These are phyloP conservation scores for Podila clonocystis DNA, from an alignment of 192 early-diverging fungal genomes.

Conservation along the genomic window DNA sequence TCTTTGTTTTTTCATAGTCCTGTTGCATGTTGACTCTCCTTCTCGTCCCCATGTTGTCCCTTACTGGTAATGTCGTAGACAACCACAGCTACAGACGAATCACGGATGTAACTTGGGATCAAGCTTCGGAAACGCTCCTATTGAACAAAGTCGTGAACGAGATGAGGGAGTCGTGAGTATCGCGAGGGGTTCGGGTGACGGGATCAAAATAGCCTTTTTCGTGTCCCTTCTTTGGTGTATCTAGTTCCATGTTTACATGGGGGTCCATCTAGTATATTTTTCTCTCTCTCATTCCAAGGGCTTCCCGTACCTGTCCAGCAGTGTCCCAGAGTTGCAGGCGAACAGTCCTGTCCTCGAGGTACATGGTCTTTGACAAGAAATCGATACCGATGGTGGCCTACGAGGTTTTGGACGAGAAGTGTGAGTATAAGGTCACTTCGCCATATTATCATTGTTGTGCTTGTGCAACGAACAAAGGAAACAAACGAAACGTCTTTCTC, in stretches of 20 bases:
- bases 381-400: constrained; percentile 99
- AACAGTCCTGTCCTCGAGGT: constrained; percentile 97
- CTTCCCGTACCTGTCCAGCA: constrained; percentile 82
- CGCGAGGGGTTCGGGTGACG: not conserved
- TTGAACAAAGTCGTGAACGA: not conserved
- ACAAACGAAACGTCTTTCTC: too few relatives aligned
- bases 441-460: too few relatives aligned
- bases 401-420: not conserved
- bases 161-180: not conserved
- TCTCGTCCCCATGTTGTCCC: not conserved
- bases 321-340: constrained; percentile 99
- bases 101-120: constrained; percentile 98
- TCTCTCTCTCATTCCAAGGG: not conserved
- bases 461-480: too few relatives aligned
- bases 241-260: not conserved
- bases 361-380: constrained; percentile 99
- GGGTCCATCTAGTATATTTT: not conserved
- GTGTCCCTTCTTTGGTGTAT: not conserved
- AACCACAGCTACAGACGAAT: constrained; percentile 97
- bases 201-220: not conserved
- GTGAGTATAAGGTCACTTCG: too few relatives aligned
- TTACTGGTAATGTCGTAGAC: constrained; percentile 97
- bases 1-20: not conserved
- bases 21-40: not conserved
- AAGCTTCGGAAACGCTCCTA: constrained; percentile 97